phyloP scores from a whole-genome alignment of 2,329 filamentous ascomycete genomes.

The Coniochaeta prunicola region DNA sequence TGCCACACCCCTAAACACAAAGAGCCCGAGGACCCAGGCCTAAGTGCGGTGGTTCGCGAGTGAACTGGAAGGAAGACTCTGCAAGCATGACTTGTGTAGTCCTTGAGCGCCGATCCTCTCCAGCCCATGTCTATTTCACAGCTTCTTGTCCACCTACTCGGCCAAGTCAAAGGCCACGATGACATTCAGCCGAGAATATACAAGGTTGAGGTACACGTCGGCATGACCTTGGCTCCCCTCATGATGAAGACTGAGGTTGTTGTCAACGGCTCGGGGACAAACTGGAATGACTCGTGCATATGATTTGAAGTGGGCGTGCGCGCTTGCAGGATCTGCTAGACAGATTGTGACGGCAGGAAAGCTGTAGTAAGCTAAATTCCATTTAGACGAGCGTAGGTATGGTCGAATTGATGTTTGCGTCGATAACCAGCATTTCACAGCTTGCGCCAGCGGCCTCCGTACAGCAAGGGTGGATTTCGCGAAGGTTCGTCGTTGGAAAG shows the following conservation, averaged over 20 bases:
- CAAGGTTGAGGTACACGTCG: too few relatives aligned
- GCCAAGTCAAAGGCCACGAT: background rate
- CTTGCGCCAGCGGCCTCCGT: background rate
- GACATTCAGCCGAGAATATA: too few relatives aligned
- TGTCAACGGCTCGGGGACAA: too few relatives aligned
- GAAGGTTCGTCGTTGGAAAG: background rate
- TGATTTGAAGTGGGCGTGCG: background rate
- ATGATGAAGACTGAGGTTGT: too few relatives aligned
- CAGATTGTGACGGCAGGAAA: background rate
- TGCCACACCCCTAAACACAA: too few relatives aligned
- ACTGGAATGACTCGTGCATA: too few relatives aligned
- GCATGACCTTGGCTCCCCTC: too few relatives aligned
- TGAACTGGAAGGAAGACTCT: background rate
- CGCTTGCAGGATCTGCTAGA: background rate
- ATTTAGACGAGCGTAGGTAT: too few relatives aligned
- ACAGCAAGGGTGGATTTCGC: background rate
- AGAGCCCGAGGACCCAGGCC: background rate
- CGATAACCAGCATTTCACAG: background rate
- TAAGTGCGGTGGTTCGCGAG: background rate
- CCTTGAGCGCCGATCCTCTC: background rate
- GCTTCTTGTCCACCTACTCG: background rate
- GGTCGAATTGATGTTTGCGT: background rate
- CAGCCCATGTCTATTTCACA: background rate
- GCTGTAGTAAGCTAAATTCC: too few relatives aligned
- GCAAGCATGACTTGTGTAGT: background rate